Evolutionary conservation across 2,329 filamentous ascomycete genomes (phyloP).

Genomic region (Sphaceloma murrayae): DNA sequence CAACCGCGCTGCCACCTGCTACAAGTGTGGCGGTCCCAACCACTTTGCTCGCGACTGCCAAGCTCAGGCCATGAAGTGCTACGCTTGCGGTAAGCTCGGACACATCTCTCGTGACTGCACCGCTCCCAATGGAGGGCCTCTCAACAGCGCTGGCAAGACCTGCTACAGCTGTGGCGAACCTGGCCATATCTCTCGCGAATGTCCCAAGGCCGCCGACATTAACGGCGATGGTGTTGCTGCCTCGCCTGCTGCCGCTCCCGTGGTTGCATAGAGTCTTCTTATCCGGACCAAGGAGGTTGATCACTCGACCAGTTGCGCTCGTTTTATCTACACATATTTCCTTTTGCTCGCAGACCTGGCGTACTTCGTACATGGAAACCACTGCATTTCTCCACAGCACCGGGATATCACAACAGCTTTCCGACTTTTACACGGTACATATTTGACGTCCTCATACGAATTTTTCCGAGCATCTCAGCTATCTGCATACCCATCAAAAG

Average conservation of each 20-base stretch:
- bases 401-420: constrained; percentile 9
- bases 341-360: constrained; percentile 3
- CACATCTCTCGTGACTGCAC: constrained; percentile 95
- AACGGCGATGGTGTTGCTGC: constrained; percentile 30
- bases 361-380: not conserved
- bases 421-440: constrained; percentile 5
- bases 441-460: constrained; percentile 11
- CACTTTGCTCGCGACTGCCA: constrained; percentile 98
- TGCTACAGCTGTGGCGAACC: constrained; percentile 97
- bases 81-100: constrained; percentile 88
- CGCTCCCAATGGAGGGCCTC: constrained; percentile 85
- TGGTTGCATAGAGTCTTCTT: constrained; percentile 22
- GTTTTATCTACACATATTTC: not conserved
- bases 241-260: constrained; percentile 33
- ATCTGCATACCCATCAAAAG: constrained; percentile 10
- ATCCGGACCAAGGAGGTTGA: not conserved
- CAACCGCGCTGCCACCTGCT: constrained; percentile 56
- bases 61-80: constrained; percentile 97
- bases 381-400: not conserved
- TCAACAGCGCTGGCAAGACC: constrained; percentile 94
- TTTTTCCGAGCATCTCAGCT: not conserved
- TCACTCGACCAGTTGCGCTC: not conserved
- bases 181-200: constrained; percentile 93
- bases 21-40: constrained; percentile 75
- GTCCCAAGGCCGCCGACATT: constrained; percentile 61